Conservation (phyloP, 805 yeast species). For the Saccharomyces paradoxus region DNA sequence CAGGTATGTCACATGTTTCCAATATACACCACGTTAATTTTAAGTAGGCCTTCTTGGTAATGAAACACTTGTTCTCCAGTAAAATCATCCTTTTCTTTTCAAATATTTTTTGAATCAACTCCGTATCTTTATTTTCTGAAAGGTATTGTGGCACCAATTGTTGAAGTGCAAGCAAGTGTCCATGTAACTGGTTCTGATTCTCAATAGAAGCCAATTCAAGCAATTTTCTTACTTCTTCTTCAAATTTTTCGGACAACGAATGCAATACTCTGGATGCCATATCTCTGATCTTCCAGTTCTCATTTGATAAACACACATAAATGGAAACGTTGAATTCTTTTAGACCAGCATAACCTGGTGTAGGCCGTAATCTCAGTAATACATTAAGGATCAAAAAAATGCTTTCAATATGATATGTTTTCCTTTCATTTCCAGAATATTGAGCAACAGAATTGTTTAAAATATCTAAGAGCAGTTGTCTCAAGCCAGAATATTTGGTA, state of each 20-base stretch:
- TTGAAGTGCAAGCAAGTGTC: slow-evolving; percentile 44
- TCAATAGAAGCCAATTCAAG: slow-evolving; percentile 15
- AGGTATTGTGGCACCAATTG: slow-evolving; percentile 20
- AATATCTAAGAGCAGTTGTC: slow-evolving; percentile 39
- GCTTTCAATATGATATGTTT: slow-evolving; percentile 40
- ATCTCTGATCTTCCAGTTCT: slow-evolving; percentile 79
- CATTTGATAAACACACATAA: slow-evolving; percentile 40
- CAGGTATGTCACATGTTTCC: neutral
- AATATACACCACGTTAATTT: slow-evolving; percentile 18
- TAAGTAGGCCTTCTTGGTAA: slow-evolving; percentile 32
- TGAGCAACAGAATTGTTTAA: slow-evolving; percentile 28
- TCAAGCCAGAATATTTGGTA: slow-evolving; percentile 48
- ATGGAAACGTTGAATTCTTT: slow-evolving; percentile 45
- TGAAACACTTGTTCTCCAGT: slow-evolving; percentile 24
- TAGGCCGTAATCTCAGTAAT: slow-evolving; percentile 57
- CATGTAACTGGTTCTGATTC: slow-evolving; percentile 49
- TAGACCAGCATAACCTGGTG: slow-evolving; percentile 46
- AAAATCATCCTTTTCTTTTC: slow-evolving; percentile 7
- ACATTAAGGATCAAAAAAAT: slow-evolving; percentile 72
- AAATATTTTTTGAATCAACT: slow-evolving; percentile 5
- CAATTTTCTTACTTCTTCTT: slow-evolving; percentile 25
- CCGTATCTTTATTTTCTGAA: neutral
- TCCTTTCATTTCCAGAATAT: slow-evolving; percentile 9
- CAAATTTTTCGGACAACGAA: slow-evolving; percentile 35
- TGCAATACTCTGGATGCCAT: slow-evolving; percentile 70